A percentile compares a stretch with the other conserved stretches of the same genome.
Evolutionary conservation across 192 early-diverging fungal species (phyloP).

Genomic region (Lunasporangiospora selenospora): DNA sequence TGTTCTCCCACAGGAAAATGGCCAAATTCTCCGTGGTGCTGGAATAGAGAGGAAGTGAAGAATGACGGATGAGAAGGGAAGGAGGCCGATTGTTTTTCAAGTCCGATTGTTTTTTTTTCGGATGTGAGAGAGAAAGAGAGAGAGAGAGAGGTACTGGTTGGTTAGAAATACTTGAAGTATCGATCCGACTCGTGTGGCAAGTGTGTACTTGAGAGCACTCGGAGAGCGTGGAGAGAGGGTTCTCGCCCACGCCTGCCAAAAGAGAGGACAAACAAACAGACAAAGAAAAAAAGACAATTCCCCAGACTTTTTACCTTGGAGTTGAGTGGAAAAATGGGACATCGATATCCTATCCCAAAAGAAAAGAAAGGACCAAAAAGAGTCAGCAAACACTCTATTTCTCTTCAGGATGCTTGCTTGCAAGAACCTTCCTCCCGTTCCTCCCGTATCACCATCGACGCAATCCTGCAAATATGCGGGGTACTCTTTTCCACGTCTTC

Average conservation of each 20-base stretch:
- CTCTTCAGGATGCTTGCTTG: no score
- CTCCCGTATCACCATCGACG: no score
- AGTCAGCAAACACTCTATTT: neutral
- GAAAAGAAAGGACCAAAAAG: neutral
- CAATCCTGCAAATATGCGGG: no score
- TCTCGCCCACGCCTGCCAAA: no score
- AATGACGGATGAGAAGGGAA: neutral
- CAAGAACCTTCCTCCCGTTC: no score
- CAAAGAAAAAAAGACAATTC: no score
- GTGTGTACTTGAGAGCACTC: neutral
- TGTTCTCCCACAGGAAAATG: slow-evolving; percentile 80
- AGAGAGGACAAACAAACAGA: no score
- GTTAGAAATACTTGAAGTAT: neutral
- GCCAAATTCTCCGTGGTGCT: slow-evolving; percentile 94
- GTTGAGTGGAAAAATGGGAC: slow-evolving; percentile 74
- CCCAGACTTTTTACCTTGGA: slow-evolving; percentile 59
- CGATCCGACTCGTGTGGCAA: neutral
- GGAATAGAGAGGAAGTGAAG: slow-evolving; percentile 1
- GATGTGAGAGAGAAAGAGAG: neutral
- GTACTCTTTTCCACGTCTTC: no score
- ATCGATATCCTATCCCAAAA: slow-evolving; percentile 72
- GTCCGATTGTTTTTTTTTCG: neutral
- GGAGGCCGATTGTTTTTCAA: neutral
- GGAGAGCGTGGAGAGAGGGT: neutral
- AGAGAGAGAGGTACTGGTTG: neutral